phyloP scores from a whole-genome alignment of 805 yeast genomes.

The Ogataea neopini region DNA sequence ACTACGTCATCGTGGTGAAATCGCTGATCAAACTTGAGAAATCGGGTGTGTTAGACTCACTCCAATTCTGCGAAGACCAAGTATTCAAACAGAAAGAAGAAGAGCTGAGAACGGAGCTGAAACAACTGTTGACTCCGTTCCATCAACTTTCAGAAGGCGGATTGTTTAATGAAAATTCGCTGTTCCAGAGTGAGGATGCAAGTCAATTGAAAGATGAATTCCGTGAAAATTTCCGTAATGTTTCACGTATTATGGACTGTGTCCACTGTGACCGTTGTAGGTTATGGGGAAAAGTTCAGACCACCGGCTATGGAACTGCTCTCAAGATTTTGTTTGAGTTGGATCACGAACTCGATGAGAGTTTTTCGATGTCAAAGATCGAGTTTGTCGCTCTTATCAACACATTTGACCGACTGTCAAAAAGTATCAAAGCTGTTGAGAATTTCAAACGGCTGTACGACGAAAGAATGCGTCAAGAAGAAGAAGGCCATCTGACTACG shows the following conservation, averaged over 20 bases:
- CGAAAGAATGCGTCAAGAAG: constrained; percentile 31
- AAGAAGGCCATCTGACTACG: constrained; percentile 20
- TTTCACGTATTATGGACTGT: constrained; percentile 94
- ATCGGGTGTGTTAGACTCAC: constrained; percentile 30
- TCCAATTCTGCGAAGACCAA: constrained; percentile 31
- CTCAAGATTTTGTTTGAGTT: constrained; percentile 85
- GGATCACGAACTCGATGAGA: constrained; percentile 35
- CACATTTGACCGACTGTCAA: constrained; percentile 89
- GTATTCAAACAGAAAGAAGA: constrained; percentile 33
- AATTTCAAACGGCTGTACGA: constrained; percentile 63
- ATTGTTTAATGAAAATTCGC: constrained; percentile 46
- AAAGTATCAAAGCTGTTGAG: constrained; percentile 73
- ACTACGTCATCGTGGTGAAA: constrained; percentile 83
- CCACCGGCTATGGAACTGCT: constrained; percentile 97
- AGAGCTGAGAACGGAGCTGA: constrained; percentile 30
- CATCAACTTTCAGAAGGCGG: constrained; percentile 24
- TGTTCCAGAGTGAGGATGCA: constrained; percentile 47
- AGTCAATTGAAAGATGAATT: constrained; percentile 80
- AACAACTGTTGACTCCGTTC: constrained; percentile 34
- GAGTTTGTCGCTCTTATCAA: constrained; percentile 90
- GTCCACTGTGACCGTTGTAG: constrained; percentile 98
- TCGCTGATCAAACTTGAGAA: constrained; percentile 63
- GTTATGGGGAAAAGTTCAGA: constrained; percentile 97
- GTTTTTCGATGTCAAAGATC: constrained; percentile 55
- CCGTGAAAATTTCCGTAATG: constrained; percentile 81